phyloP scores from a whole-genome alignment of 2,329 filamentous ascomycete genomes.

The Passalora sequoiae region DNA sequence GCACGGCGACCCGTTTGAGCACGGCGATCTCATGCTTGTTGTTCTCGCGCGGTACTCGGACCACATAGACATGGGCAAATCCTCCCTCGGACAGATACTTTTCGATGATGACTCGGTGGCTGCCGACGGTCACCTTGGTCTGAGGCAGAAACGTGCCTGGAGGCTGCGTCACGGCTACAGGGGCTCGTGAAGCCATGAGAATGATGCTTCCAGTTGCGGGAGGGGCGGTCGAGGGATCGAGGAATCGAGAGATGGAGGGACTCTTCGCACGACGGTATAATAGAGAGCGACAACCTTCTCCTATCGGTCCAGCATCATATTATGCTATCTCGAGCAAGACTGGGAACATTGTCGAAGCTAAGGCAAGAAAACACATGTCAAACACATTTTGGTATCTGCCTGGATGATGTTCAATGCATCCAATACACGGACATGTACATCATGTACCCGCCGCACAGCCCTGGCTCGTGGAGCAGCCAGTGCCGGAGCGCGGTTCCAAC shows the following conservation, averaged over 20 bases:
- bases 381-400: background rate
- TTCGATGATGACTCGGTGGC: conserved; percentile 87
- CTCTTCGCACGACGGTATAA: background rate
- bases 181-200: background rate
- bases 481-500: too few relatives aligned
- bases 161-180: conserved; percentile 25
- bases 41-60: conserved; percentile 72
- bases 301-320: background rate
- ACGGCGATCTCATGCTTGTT: conserved; percentile 77
- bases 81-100: conserved; percentile 97
- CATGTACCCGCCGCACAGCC: too few relatives aligned
- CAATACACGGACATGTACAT: background rate
- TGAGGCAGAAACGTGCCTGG: conserved; percentile 82
- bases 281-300: background rate
- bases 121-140: conserved; percentile 94
- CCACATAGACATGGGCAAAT: conserved; percentile 96
- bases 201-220: conserved; percentile 5
- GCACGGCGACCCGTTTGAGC: conserved; percentile 90
- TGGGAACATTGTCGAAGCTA: background rate
- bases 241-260: background rate
- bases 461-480: background rate
- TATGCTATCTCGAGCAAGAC: background rate
- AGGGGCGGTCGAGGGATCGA: background rate
- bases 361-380: background rate
- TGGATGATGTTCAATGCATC: conserved; percentile 1